Evolutionary conservation across 2,329 filamentous ascomycete species (phyloP).

Genomic region (Sarocladium oryzae): DNA sequence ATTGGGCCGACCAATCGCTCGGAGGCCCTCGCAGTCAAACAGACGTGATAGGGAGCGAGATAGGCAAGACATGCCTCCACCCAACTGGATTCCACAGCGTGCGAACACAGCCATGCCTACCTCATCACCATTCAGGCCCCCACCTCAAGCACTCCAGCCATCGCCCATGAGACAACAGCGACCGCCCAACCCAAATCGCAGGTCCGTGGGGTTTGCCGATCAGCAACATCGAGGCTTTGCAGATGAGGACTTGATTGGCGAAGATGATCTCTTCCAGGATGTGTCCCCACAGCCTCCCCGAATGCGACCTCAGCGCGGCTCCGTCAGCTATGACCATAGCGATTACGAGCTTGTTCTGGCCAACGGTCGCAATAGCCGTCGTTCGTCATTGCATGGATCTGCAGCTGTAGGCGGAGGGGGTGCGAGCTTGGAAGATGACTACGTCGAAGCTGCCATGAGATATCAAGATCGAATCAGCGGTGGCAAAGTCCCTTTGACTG

Average conservation of each 20-base stretch:
- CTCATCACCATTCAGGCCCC: conserved; percentile 22
- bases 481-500: conserved; percentile 45
- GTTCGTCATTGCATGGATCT: conserved; percentile 35
- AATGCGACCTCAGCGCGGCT: conserved; percentile 27
- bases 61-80: conserved; percentile 4
- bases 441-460: background rate
- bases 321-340: conserved; percentile 31
- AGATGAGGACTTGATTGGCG: conserved; percentile 31
- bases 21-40: background rate
- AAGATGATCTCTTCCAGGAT: conserved; percentile 31
- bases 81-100: conserved; percentile 14
- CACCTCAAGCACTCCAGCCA: conserved; percentile 14
- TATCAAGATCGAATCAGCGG: conserved; percentile 50
- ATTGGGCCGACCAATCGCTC: background rate
- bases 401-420: conserved; percentile 26
- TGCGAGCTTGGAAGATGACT: conserved; percentile 28
- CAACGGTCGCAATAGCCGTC: conserved; percentile 23
- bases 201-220: conserved; percentile 27
- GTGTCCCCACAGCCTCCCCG: conserved; percentile 26
- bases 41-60: conserved; percentile 1
- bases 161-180: conserved; percentile 24
- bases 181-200: conserved; percentile 15
- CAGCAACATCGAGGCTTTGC: conserved; percentile 23
- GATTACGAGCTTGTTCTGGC: conserved; percentile 35
- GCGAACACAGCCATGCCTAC: conserved; percentile 26